Base-by-base conservation (phyloP, 139 green algal species). In the Gonium pectorale region DNA sequence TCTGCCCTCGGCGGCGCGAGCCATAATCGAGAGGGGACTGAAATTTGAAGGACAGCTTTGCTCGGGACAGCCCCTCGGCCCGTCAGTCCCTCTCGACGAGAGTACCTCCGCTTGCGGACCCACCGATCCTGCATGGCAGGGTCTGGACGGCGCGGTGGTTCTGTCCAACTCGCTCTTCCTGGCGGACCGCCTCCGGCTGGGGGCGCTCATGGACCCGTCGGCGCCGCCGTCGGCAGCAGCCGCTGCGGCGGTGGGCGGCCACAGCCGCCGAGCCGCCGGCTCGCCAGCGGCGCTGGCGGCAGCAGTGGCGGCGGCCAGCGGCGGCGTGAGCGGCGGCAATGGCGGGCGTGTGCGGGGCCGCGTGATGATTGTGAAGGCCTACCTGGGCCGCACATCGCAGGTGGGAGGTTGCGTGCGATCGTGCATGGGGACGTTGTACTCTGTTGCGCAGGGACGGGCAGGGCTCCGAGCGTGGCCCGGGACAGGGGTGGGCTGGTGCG, bases 341-440 rank as follows among this genome's bases (percentile, higher is more conserved):
- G 46, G 19, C 41, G 22, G 40, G 67, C 11, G 68, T 26, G 27
- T 15, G 43, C 51, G 60, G 7, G 84, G 84, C 3, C 67, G 90
- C 38, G 21, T 95, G 33, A 88, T 94, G 73, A 82, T 94, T 24
- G 88, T 89, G 56, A 93, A 93, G 69, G 89, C 86, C 24, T 92
- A 89, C 78, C 80, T 93, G 15, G 90, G 92, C 19, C 74, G 86
- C 8, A 91, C 80, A 3, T 35, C 62, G 49, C 82, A 90, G 37
- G 75, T 82, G 59, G 5, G 67, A 1, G n/a, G 2, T 2, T n/a
- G 60, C n/a, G 8, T 41, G 60, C 13, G n/a, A 3, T 24, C 24
- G 24, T 3, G 54, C 7, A 27, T 27, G 22, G 29, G 60, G 60
- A n/a, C n/a, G n/a, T n/a, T n/a, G n/a, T n/a, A n/a, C n/a, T n/a